Evolutionary conservation across 805 yeast species (phyloP), one percentile per base, ranked within the genome.

Genomic region (Pichia scutulata): DNA sequence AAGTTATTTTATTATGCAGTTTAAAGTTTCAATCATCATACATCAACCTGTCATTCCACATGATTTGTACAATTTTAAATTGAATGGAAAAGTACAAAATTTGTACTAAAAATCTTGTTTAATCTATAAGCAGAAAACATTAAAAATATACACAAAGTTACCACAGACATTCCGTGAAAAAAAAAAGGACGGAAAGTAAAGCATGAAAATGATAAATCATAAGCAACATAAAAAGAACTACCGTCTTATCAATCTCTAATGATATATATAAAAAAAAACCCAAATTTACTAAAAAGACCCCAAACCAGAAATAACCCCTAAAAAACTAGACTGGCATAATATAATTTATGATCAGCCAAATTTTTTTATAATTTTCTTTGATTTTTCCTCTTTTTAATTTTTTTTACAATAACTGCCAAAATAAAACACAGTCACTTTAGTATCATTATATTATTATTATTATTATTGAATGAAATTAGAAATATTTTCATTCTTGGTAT

Each of bases 181-280:
- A n/a, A 33, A 16, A 47, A 28, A 21, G 50, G 46, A 50, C 41
- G 43, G 52, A 50, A 50, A 46, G 23, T 42, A 50, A 50, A 50
- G 50, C 52, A 50, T 46, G 45, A 46, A 50, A 50, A 50, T 41
- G 46, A 39, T 25, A 36, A 37, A 42, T 50, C 50, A 50, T 43
- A 50, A 40, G 16, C 26, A 39, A 18, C 47, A 39, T 10, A 39
- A 21, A 43, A 16, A 12, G 39, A 44, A 41, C 16, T n/a, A 16
- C n/a, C 19, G 16, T 16, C 37, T 33, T 19, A 33, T 33, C 19
- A 16, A 33, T 33, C 37, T 33, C 37, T 16, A 33, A 33, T 33
- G 37, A 33, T 33, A 30, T 33, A 33, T 33, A 33, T n/a, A 39
- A 43, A 39, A 43, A n/a, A 43, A 39, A 44, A 44, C 26, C 36